Evolutionary conservation across 2,329 filamentous ascomycete species (phyloP).

Genomic region (Fusarium sp.): DNA sequence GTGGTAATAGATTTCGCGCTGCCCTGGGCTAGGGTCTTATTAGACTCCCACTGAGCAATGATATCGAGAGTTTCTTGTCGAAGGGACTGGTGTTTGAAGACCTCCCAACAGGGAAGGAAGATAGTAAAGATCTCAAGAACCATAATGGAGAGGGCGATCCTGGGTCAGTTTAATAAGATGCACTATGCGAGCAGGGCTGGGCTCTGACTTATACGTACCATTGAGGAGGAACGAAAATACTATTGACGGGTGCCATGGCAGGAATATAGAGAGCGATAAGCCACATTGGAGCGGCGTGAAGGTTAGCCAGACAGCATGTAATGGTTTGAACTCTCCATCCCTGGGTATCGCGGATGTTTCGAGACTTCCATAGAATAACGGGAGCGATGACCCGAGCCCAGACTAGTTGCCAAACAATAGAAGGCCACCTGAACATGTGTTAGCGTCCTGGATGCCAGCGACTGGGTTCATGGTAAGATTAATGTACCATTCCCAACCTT

Average conservation of each 20-base stretch:
- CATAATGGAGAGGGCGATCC: conserved; percentile 65
- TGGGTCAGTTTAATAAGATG: conserved; percentile 16
- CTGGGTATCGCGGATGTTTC: conserved; percentile 71
- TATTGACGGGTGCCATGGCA: conserved; percentile 62
- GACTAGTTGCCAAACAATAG: conserved; percentile 69
- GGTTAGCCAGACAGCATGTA: conserved; percentile 50
- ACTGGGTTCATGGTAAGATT: background rate
- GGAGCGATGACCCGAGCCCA: conserved; percentile 71
- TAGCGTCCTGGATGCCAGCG: background rate
- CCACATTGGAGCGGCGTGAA: conserved; percentile 75
- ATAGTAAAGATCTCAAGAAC: conserved; percentile 68
- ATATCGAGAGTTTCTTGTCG: background rate
- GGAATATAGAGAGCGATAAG: conserved; percentile 67
- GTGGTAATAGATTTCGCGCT: background rate
- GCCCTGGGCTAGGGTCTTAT: conserved; percentile 50
- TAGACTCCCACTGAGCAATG: conserved; percentile 58
- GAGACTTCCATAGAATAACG: conserved; percentile 68
- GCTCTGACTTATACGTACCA: conserved; percentile 59
- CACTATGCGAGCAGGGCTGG: background rate
- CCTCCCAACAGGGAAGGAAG: background rate
- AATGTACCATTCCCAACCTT: conserved; percentile 70
- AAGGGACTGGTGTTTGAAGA: background rate
- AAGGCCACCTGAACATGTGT: conserved; percentile 54
- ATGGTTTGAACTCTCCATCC: conserved; percentile 74
- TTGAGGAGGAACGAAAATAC: conserved; percentile 67